A percentile compares a stretch with the other conserved stretches of the same genome.
phyloP scores from a whole-genome alignment of 768 basidiomycete genomes.

The Kondoa subrosea region DNA sequence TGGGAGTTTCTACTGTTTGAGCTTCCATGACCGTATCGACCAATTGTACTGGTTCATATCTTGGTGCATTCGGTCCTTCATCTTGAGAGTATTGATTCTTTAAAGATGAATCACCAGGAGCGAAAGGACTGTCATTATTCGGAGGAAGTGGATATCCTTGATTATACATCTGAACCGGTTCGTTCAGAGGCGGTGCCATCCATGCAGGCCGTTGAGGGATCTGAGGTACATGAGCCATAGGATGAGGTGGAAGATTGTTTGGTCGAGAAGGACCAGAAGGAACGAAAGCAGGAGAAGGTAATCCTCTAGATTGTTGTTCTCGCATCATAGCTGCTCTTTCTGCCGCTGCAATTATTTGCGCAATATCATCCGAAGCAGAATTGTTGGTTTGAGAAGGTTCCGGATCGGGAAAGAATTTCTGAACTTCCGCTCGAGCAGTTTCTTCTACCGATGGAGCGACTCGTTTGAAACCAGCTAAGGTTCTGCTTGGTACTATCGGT shows the following conservation, averaged over 20 bases:
- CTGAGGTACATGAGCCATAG: too few species aligned
- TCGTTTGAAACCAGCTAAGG: conserved; percentile 5
- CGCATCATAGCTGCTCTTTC: not conserved
- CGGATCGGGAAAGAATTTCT: conserved; percentile 12
- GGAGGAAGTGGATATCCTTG: not conserved
- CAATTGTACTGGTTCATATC: too few species aligned
- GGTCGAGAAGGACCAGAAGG: too few species aligned
- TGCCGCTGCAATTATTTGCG: not conserved
- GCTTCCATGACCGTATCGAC: too few species aligned
- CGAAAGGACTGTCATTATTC: not conserved
- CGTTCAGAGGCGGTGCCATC: not conserved
- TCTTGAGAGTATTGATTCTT: not conserved
- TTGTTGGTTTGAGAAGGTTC: conserved; percentile 11
- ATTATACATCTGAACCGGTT: not conserved
- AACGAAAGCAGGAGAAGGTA: not conserved
- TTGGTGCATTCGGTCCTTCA: too few species aligned
- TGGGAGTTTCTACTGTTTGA: not conserved
- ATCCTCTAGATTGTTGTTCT: not conserved
- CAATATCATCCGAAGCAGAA: not conserved
- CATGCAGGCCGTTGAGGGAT: not conserved
- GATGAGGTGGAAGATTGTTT: too few species aligned
- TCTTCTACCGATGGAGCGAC: not conserved
- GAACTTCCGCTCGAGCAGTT: not conserved
- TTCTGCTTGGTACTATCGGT: not conserved
- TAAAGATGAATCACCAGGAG: not conserved